Base-by-base conservation (phyloP, 2,329 filamentous ascomycete genomes). In the Fusarium sp. region DNA sequence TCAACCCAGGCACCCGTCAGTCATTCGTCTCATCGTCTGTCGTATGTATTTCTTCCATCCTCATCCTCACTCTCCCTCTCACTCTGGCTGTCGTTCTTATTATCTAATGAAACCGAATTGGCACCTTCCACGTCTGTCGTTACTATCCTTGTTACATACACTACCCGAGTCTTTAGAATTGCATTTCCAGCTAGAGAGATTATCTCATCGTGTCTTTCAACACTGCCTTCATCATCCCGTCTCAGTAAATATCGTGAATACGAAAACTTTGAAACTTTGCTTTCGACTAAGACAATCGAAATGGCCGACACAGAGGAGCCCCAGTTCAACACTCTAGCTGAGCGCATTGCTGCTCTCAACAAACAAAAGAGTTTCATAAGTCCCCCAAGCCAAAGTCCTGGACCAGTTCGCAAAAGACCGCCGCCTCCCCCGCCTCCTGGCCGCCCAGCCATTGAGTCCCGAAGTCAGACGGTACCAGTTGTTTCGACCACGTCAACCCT, bases 241-340 rank as follows among this genome's bases (percentile, higher is more conserved):
- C 31, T 33, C 12, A 30, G 55, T 48, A 33, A 48, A 45, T 31
- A 54, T 35, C 20, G 47, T 48, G 36, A 51, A 33, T 31, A 51
- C 33, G n/a, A 26, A 31, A 60, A 16, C 36, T 28, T 24, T 33
- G n/a, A 35, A 35, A 15, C 42, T 58, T 36, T 58, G 39, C 24
- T 35, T 50, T 28, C 26, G 10, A n/a, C 31, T 30, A 20, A 45
- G 31, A 50, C 53, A 16, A 33, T 33, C 72, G 48, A 56, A 65
- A 91, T 91, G 90, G 85, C 88, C 13, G 90, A 91, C 58, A 83
- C 86, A 48, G 88, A 91, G 75, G 90, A 91, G 77, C 89, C 89
- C 42, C 87, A 87, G 69, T 91, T 90, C 79, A 90, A 83, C 65
- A 87, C 87, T 13, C 84, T 92, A 31, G 86, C 88, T 9, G 89